These are phyloP conservation scores for Erodium moschatum DNA, from an alignment of 441 rosid species.

Conservation along the genomic window DNA sequence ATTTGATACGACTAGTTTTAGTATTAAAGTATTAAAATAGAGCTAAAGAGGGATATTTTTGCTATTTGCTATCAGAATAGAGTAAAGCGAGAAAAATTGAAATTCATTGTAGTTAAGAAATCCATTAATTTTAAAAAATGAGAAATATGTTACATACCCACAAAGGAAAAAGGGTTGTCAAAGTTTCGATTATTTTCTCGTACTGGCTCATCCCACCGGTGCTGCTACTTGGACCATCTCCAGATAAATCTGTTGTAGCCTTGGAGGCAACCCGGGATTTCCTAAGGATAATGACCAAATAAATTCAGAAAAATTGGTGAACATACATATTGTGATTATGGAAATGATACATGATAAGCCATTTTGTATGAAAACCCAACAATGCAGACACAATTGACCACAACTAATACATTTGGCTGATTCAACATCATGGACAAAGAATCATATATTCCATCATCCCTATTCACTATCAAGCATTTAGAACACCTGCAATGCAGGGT, in stretches of 20 bases:
- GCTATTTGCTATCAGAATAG: too few relatives aligned
- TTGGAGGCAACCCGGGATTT: constrained; percentile 37
- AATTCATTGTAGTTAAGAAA: too few relatives aligned
- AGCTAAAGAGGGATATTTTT: too few relatives aligned
- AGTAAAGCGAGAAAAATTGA: too few relatives aligned
- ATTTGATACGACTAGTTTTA: too few relatives aligned
- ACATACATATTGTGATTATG: not conserved
- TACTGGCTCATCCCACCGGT: constrained; percentile 48
- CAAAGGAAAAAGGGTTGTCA: constrained; percentile 80
- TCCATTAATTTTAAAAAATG: not conserved
- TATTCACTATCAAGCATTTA: too few relatives aligned
- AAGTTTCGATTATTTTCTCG: constrained; percentile 66
- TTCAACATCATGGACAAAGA: not conserved
- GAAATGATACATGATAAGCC: not conserved
- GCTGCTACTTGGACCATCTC: constrained; percentile 42
- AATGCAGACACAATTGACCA: not conserved
- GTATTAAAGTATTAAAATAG: too few relatives aligned
- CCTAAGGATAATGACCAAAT: constrained; percentile 28
- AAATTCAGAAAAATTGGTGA: not conserved
- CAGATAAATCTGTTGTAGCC: constrained; percentile 54
- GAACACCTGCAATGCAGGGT: too few relatives aligned
- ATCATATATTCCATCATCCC: too few relatives aligned
- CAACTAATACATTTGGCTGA: not conserved
- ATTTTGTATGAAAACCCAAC: not conserved
- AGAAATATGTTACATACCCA: constrained; percentile 48